Base-by-base conservation (phyloP, 169 alveolate species). In the Cryptosporidium tyzzeri region DNA sequence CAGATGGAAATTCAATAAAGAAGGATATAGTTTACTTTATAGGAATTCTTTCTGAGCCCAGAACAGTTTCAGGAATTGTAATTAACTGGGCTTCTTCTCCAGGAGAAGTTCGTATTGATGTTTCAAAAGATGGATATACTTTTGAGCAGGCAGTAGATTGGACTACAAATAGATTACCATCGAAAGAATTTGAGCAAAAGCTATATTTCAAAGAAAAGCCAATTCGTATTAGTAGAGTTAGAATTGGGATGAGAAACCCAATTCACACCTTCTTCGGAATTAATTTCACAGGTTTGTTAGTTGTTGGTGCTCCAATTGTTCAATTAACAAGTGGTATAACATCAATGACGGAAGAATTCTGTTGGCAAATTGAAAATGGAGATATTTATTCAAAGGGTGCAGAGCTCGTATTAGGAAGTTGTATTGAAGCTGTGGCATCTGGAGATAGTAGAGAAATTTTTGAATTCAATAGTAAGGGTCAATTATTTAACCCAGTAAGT, bases 401-500 rank as follows among this genome's bases (percentile, higher is more conserved):
- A 33, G 89, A 80, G 70, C 55, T 80, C 16, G 89, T 80, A 14
- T 37, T 80, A 18, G 89, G 80, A 26, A 80, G 89, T 35, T 80
- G 89, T 45, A 80, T 80, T 62, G 89, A 80, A 33, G 89, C 89
- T 18, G 68, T 80, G 62, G 89, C 89, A 7, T 80, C 89, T 80
- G 89, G 89, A 62, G 89, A 80, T 80, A 80, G 89, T 55, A 80
- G 89, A 65, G 89, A 80, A 48, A 80, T 80, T n/a, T 80, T 80
- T 65, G 80, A 65, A 45, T 80, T 80, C 18, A 80, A 80, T 65
- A 80, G 75, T 45, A 80, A 80, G 31, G 89, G 89, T 21, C 89
- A 80, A 59, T 45, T 80, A 44, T 80, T 62, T 65, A 80, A 80
- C 59, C 89, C 89, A 59, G 39, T 80, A n/a, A 80, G 89, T 62